Evolutionary conservation across 2,329 filamentous ascomycete species (phyloP), one percentile per base, ranked within the genome.

Genomic region (Verruconis gallopava): DNA sequence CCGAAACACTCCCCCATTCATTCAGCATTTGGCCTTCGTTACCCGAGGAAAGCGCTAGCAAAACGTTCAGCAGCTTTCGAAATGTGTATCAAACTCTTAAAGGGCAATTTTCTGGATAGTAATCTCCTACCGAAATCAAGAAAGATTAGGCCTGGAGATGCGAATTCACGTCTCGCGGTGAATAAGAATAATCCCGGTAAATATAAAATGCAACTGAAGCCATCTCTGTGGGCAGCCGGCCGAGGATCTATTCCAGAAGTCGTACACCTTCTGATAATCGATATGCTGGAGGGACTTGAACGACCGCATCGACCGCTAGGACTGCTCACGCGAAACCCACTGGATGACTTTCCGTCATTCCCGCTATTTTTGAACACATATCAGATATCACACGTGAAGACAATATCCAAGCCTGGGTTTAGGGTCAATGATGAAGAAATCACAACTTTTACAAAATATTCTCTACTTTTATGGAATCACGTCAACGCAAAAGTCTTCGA

Each of bases 1-100:
- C 89, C 91, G 0, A 73, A 78, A 11, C 70, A 69, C 17, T 82
- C 85, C 1, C 85, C 85, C 0, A 64, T 95, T 25, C 72, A 70
- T 43, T 77, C 74, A 21, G 69, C 74, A 4, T 67, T 69, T 11
- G 89, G 91, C 4, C 66, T 63, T 5, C 63, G 75, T 0, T 75
- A 79, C 43, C 57, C 66, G 5, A 83, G 71, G 44, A 96, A 94
- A 58, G 69, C 77, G 21, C 63, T 81, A 14, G 89, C 91, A 3
- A 93, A 91, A 58, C 85, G 84, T 49, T 85, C 88, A 0, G 89
- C 88, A 3, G 89, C 91, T 0, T 96, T 89, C 55, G 75, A 86
- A 53, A 75, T 81, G 39, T 95, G 88, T 53, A 56, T 85, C 1
- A 57, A 76, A 47, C 68, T 98, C 13, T 68, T 79, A 37, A 67